Conservation (phyloP, 257 asterid species). For the Solanum corneliomulleri region DNA sequence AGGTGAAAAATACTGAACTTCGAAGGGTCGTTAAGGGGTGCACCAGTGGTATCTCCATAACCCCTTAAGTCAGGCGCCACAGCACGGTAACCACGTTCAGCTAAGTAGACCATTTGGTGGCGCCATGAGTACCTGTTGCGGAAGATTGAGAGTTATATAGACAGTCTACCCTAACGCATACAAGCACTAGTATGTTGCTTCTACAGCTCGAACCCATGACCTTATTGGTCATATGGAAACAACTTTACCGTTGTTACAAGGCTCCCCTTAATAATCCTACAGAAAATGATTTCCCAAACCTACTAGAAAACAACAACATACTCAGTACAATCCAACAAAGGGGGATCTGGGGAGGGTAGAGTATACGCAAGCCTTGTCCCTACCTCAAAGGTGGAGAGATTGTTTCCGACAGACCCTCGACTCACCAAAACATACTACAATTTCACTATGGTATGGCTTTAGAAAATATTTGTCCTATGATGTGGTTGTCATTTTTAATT, state of each 20-base stretch:
- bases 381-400: too few relatives aligned
- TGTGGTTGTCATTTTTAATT: neutral
- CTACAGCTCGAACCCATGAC: neutral
- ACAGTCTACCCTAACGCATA: neutral
- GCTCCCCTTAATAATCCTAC: neutral
- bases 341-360: too few relatives aligned
- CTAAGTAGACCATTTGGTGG: conserved; percentile 67
- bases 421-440: too few relatives aligned
- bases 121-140: conserved; percentile 47
- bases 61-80: conserved; percentile 78
- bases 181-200: neutral
- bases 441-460: neutral
- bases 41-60: conserved; percentile 71
- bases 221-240: neutral
- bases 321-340: too few relatives aligned
- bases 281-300: neutral
- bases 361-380: too few relatives aligned
- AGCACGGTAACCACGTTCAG: conserved; percentile 54
- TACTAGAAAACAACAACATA: too few relatives aligned
- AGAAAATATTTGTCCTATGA: neutral
- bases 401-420: too few relatives aligned
- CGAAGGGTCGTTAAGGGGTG: conserved; percentile 39
- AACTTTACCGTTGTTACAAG: neutral
- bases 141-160: neutral
- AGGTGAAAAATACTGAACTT: conserved; percentile 38